Evolutionary conservation across 306 rosid species (phyloP).

Genomic region (Dryas alaskensis): DNA sequence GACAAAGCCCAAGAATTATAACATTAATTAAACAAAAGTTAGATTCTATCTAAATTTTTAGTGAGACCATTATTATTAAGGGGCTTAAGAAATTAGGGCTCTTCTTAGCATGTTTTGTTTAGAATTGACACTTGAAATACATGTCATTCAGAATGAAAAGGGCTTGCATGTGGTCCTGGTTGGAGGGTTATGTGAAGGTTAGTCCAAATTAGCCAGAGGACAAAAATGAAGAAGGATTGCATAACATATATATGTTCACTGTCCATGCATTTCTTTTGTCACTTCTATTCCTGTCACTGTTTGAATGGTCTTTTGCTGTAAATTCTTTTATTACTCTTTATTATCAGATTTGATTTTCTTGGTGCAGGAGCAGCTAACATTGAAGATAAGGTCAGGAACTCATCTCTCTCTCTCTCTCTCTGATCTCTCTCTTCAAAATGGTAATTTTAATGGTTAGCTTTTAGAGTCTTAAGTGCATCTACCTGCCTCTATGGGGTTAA

Average conservation of each 20-base stretch:
- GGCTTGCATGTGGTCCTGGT: slow-evolving; percentile 46
- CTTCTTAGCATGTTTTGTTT: neutral
- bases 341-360: slow-evolving; percentile 26
- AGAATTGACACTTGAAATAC: neutral
- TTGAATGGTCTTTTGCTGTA: slow-evolving; percentile 13
- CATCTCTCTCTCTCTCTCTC: neutral
- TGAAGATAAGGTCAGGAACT: slow-evolving; percentile 36
- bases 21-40: slow-evolving; percentile 18
- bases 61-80: slow-evolving; percentile 14
- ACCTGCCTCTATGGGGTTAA: slow-evolving; percentile 13
- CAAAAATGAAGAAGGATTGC: slow-evolving; percentile 23
- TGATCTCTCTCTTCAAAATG: neutral
- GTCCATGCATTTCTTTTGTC: slow-evolving; percentile 24
- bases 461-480: slow-evolving; percentile 24
- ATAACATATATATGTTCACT: slow-evolving; percentile 7
- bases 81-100: slow-evolving; percentile 3
- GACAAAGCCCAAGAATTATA: slow-evolving; percentile 1
- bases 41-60: slow-evolving; percentile 28
- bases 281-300: neutral
- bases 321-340: slow-evolving; percentile 17
- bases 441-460: slow-evolving; percentile 25
- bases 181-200: slow-evolving; percentile 6
- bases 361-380: slow-evolving; percentile 24
- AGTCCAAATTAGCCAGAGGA: slow-evolving; percentile 31
- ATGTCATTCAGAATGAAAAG: neutral